Conservation (phyloP, 2,329 filamentous ascomycete species). For the Aureobasidium sp. region DNA sequence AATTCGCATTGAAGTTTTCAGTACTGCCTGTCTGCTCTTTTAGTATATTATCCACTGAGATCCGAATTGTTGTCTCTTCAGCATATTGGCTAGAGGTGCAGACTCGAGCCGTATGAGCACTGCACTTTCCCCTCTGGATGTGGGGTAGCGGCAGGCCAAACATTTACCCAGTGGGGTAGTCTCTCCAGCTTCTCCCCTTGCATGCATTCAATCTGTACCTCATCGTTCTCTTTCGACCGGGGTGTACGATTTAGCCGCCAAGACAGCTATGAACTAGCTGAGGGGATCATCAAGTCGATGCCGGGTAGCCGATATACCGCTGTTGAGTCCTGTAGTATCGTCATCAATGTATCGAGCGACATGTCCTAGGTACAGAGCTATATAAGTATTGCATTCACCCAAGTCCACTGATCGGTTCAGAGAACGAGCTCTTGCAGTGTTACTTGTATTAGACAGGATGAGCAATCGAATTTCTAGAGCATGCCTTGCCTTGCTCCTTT, state of each 20-base stretch:
- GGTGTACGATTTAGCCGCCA: conserved; percentile 7
- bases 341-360: neutral
- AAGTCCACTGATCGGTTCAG: neutral
- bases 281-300: neutral
- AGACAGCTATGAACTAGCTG: neutral
- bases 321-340: neutral
- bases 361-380: neutral
- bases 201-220: neutral
- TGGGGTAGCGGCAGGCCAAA: neutral
- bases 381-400: neutral
- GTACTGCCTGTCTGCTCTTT: no score
- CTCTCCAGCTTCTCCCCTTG: neutral
- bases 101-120: neutral
- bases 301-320: conserved; percentile 12
- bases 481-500: neutral
- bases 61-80: neutral
- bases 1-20: no score
- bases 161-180: conserved; percentile 10
- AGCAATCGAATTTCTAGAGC: neutral
- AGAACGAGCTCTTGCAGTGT: neutral
- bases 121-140: neutral
- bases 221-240: no score
- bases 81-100: neutral
- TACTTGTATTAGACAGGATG: neutral
- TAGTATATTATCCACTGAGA: no score